These are phyloP conservation scores for Mariannaea sp. DNA, from an alignment of 2,329 filamentous ascomycete species.

Conservation along the genomic window DNA sequence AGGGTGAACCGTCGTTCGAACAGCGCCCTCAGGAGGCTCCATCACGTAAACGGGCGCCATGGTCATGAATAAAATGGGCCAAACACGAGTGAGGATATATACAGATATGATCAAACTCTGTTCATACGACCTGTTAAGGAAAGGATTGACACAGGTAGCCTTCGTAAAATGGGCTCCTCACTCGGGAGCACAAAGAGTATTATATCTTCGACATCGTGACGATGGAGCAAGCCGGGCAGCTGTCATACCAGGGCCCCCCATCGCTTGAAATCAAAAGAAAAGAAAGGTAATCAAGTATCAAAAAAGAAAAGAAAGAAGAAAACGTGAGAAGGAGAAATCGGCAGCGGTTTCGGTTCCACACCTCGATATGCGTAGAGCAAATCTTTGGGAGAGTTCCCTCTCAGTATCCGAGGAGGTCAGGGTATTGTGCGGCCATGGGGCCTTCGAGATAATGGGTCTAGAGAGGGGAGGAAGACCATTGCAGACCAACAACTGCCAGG, in stretches of 20 bases:
- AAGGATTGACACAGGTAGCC: slow-evolving; percentile 17
- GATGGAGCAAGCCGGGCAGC: slow-evolving; percentile 3
- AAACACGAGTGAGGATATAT: slow-evolving; percentile 2
- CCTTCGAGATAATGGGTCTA: background rate
- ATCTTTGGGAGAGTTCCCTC: slow-evolving; percentile 12
- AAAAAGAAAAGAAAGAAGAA: slow-evolving; percentile 8
- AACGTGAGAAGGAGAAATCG: background rate
- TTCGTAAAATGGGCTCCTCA: background rate
- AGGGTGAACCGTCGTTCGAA: slow-evolving; percentile 26
- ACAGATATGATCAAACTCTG: slow-evolving; percentile 6
- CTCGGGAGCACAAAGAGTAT: slow-evolving; percentile 18
- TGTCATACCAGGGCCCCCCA: slow-evolving; percentile 10
- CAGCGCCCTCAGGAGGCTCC: slow-evolving; percentile 35
- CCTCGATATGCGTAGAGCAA: slow-evolving; percentile 5
- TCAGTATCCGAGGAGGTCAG: slow-evolving; percentile 6
- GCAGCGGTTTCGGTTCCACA: slow-evolving; percentile 17
- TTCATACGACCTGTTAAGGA: slow-evolving; percentile 17
- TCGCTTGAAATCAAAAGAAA: slow-evolving; percentile 8
- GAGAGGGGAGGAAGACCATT: slow-evolving; percentile 16
- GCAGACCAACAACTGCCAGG: slow-evolving; percentile 12
- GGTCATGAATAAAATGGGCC: background rate
- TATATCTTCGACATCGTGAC: slow-evolving; percentile 22
- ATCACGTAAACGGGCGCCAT: slow-evolving; percentile 59
- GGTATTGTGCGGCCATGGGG: slow-evolving; percentile 10
- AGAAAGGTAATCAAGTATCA: no score